Conservation (phyloP, 2,329 filamentous ascomycete species). For the Xylaria sp. region DNA sequence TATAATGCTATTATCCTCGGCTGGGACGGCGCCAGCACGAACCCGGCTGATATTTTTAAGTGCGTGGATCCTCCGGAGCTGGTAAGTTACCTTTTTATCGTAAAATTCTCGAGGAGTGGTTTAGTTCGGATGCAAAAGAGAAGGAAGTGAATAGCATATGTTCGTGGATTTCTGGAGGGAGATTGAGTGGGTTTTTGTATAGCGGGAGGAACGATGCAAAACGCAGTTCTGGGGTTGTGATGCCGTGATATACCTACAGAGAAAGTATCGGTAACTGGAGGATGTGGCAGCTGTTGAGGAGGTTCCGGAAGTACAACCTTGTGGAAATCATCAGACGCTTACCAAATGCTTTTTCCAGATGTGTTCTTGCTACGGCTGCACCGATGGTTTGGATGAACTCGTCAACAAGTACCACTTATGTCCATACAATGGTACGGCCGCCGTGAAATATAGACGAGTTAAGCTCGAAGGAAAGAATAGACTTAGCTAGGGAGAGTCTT, state of each 20-base stretch:
- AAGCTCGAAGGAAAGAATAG: neutral
- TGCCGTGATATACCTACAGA: neutral
- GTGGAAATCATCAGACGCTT: constrained; percentile 2
- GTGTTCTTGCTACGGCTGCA: constrained; percentile 39
- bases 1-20: constrained; percentile 38
- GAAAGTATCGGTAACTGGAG: neutral
- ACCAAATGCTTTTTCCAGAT: constrained; percentile 28
- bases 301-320: neutral
- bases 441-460: constrained; percentile 1
- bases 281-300: neutral
- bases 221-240: neutral
- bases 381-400: constrained; percentile 35
- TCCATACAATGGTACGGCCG: constrained; percentile 33
- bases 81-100: constrained; percentile 25
- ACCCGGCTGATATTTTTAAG: constrained; percentile 37
- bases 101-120: too few species aligned
- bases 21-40: constrained; percentile 34
- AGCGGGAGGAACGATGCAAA: neutral
- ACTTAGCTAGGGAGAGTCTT: neutral
- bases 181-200: neutral
- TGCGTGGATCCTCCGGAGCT: constrained; percentile 36
- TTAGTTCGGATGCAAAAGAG: neutral
- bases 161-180: too few species aligned
- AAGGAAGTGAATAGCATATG: too few species aligned
- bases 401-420: constrained; percentile 36